phyloP scores from a whole-genome alignment of 352 stramenopile genomes.

The Phytophthora europaea region DNA sequence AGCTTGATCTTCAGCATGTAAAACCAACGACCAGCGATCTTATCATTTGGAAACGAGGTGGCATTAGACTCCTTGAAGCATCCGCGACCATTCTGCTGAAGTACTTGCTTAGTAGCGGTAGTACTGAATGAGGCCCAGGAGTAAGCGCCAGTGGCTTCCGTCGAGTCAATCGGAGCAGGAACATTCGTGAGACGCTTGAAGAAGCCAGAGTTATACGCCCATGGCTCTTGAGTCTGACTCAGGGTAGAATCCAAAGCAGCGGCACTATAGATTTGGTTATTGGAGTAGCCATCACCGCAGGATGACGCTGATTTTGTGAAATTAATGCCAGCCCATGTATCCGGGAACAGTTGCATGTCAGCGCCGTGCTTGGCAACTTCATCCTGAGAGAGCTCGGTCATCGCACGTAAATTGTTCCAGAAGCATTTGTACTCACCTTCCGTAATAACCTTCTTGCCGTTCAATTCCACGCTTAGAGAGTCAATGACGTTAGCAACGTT shows the following conservation, averaged over 20 bases:
- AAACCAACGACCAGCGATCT: not conserved
- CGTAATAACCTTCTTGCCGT: not conserved
- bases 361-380: not conserved
- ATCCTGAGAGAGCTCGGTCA: not conserved
- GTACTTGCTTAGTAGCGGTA: not conserved
- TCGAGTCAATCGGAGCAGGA: not conserved
- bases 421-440: slow-evolving; percentile 3
- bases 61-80: not conserved
- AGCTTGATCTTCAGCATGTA: not conserved
- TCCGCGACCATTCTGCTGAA: not conserved
- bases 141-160: not conserved
- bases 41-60: no score
- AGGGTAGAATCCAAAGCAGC: no score
- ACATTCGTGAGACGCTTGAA: not conserved
- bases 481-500: not conserved
- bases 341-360: not conserved
- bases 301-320: not conserved
- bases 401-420: not conserved
- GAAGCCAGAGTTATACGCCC: not conserved
- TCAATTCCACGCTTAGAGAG: not conserved
- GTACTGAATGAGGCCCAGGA: not conserved
- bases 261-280: no score
- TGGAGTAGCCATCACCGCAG: not conserved
- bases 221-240: not conserved
- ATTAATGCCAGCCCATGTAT: not conserved